Evolutionary conservation across 1,139 yeast genomes (phyloP), one percentile per base, ranked within the genome.

Genomic region (Blastobotrys capitulatus): DNA sequence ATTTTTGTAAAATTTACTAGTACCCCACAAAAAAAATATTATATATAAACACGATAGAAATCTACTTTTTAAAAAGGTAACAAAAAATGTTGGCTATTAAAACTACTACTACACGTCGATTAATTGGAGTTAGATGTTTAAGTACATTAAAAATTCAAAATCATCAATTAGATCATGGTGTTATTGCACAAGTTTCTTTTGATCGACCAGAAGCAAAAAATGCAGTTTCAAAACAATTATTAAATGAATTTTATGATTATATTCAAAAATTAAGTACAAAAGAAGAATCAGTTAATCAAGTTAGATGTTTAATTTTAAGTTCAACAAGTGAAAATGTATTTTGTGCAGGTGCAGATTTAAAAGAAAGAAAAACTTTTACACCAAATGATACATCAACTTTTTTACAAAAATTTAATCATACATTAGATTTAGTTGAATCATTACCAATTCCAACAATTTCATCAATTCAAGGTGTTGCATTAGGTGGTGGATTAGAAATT

Each of bases 341-440:
- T 48, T 65, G 69, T 46, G 69, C 69, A 1, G 69, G 69, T 2
- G 69, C 69, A 1, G 69, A 65, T 51, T 58, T 65, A 32, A 65
- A 65, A 50, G 69, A 65, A 46, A 63, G 69, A 40, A 57, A 59
- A 48, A 57, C 64, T 4, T 64, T 65, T 41, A 58, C 65, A 2
- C 55, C 57, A 4, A 51, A 49, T 9, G 66, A 65, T 43, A 65
- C 69, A 2, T 52, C 59, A 12, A 50, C 50, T 19, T 65, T 65
- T 44, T 56, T 65, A 19, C 52, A 55, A 38, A 59, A 61, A 42
- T 59, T 64, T 39, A 65, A 65, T 45, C 43, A 51, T 44, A 61
- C 66, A 1, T 54, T 65, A 31, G 57, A 55, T 31, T 48, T 56
- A 36, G 52, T 65, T 26, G 61, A 61, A 40, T 39, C 42, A 13